Evolutionary conservation across 2,329 filamentous ascomycete genomes (phyloP), one percentile per base, ranked within the genome.

Genomic region (Myotisia sp.): DNA sequence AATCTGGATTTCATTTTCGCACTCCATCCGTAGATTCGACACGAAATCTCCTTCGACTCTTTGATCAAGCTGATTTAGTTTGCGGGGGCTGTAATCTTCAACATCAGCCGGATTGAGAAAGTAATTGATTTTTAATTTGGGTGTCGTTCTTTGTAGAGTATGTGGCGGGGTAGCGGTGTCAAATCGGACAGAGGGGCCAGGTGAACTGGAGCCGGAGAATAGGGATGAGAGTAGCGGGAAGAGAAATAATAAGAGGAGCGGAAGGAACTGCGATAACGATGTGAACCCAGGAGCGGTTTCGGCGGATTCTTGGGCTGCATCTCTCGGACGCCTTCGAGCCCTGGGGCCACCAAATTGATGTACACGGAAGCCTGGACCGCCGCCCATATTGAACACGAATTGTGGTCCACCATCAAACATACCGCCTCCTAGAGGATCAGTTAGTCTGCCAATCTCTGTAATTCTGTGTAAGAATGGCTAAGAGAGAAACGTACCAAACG

Each of bases 321-420:
- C 67, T 49, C 71, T 74, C 13, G 86, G 85, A 51, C 90, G 70
- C 58, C 79, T 68, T 47, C 84, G 72, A 16, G 86, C 84, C 36
- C 71, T 68, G 4, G 64, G 70, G 35, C 90, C 87, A 47, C 86
- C 87, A 56, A 98, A 95, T 54, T 94, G 87, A 56, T 95, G 90
- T 41, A 98, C 84, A 40, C 87, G 75, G 48, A 98, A 76, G 13
- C 86, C 87, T 3, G 87, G 85, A 5, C 85, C 83, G 40, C 86
- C 86, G 45, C 83, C 83, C 57, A 94, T 74, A 60, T 94, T 94
- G 62, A 95, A 95, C 36, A 93, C 82, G 55, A 94, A 94, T 47
- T 84, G 80, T 17, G 83, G 84, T 10, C 84, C 83, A 41, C 69
- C 71, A 49, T 84, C 79, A 57, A 86, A 84, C 42, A 68, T 58